Evolutionary conservation across 768 basidiomycete genomes (phyloP).

Genomic region (Leccinum pellstonianum): DNA sequence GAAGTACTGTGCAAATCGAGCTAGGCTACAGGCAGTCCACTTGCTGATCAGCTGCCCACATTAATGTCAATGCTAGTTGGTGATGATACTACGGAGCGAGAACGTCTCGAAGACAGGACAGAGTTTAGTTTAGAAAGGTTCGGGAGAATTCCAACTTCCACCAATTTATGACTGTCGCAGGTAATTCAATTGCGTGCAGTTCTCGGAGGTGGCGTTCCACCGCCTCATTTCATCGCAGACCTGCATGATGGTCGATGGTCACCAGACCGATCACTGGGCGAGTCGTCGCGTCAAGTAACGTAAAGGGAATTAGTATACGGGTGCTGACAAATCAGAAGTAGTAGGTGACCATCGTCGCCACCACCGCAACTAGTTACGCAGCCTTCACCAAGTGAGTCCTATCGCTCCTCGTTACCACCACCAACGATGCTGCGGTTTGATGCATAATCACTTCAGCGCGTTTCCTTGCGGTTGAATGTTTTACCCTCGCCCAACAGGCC

Average conservation of each 20-base stretch:
- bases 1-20: background rate
- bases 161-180: background rate
- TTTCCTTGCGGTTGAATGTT: slow-evolving; percentile 26
- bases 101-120: background rate
- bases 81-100: background rate
- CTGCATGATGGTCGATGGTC: slow-evolving; percentile 9
- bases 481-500: slow-evolving; percentile 20
- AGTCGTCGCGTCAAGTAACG: background rate
- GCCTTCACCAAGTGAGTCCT: slow-evolving; percentile 9
- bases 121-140: background rate
- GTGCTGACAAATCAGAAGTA: slow-evolving; percentile 18
- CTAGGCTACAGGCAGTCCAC: background rate
- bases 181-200: background rate
- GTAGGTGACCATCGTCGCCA: background rate
- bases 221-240: slow-evolving; percentile 18
- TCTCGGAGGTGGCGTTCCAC: slow-evolving; percentile 2
- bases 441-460: slow-evolving; percentile 15
- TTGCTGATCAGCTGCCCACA: background rate
- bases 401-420: slow-evolving; percentile 11
- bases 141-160: background rate
- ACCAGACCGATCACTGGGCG: background rate
- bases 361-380: background rate
- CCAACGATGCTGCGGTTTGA: slow-evolving; percentile 22
- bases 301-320: too few species aligned
- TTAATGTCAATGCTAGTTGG: background rate